A percentile compares a stretch with the other conserved stretches of the same genome.
These are phyloP conservation scores for Picochlorum sp. DNA, from an alignment of 139 green algal genomes.

Conservation along the genomic window DNA sequence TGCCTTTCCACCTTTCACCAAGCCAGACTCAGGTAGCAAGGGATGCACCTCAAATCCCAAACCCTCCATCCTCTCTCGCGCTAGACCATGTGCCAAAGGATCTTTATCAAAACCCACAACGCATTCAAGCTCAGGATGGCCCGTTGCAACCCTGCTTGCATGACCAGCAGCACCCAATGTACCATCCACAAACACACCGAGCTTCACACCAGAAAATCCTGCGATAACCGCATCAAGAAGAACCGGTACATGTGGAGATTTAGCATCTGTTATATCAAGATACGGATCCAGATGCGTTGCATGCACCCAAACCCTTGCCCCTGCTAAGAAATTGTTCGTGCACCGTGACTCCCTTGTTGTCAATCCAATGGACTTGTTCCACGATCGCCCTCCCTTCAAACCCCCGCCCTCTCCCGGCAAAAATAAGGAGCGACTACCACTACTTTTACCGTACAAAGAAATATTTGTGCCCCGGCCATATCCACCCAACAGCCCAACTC, in stretches of 20 bases:
- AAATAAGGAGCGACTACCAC: too few species aligned
- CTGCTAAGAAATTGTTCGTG: too few species aligned
- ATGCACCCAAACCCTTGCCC: too few species aligned
- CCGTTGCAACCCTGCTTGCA: slow-evolving; percentile 37
- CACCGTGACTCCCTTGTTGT: too few species aligned
- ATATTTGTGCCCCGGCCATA: too few species aligned
- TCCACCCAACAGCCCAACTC: not conserved
- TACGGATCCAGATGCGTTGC: too few species aligned
- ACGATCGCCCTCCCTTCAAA: too few species aligned
- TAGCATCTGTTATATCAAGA: too few species aligned
- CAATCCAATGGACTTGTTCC: too few species aligned
- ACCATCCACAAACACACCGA: slow-evolving; percentile 66
- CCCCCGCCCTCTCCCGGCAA: too few species aligned
- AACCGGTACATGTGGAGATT: slow-evolving; percentile 35
- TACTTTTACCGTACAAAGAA: too few species aligned
- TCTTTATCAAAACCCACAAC: slow-evolving; percentile 83
- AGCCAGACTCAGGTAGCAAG: not conserved
- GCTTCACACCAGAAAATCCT: slow-evolving; percentile 23
- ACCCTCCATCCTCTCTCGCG: slow-evolving; percentile 29
- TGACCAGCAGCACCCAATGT: slow-evolving; percentile 85
- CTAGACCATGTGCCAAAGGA: slow-evolving; percentile 56
- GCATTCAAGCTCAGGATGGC: slow-evolving; percentile 58
- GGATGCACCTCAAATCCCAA: slow-evolving; percentile 2
- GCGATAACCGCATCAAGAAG: slow-evolving; percentile 52
- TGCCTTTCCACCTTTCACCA: not conserved